Evolutionary conservation across 1,284 basidiomycete genomes (phyloP).

Genomic region (Pyrrhoderma noxium): DNA sequence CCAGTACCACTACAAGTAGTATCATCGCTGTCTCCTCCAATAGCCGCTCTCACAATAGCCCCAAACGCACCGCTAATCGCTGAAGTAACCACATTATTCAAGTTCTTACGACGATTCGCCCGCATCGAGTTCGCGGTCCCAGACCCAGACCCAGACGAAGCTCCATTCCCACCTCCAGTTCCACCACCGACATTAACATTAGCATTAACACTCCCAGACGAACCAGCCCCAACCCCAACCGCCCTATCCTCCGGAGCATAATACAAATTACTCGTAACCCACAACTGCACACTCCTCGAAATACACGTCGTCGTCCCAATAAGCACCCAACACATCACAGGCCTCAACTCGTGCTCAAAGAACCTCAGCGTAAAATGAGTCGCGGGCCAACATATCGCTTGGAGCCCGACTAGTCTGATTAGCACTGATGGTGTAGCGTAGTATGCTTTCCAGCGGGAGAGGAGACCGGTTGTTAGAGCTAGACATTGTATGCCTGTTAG

Average conservation of each 20-base stretch:
- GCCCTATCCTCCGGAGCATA: constrained; percentile 6
- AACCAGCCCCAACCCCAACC: neutral
- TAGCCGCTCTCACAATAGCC: too few relatives aligned
- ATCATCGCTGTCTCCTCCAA: too few relatives aligned
- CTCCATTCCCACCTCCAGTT: too few relatives aligned
- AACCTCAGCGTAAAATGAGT: constrained; percentile 70
- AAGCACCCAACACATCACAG: constrained; percentile 70
- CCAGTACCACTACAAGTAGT: too few relatives aligned
- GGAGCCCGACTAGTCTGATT: constrained; percentile 74
- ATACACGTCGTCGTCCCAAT: constrained; percentile 76
- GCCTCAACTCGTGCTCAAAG: constrained; percentile 54
- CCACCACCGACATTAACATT: too few relatives aligned
- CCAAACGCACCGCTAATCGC: too few relatives aligned
- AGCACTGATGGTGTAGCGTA: constrained; percentile 75
- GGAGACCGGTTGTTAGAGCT: constrained; percentile 68
- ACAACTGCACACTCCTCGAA: constrained; percentile 68
- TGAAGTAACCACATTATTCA: too few relatives aligned
- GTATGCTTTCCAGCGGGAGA: constrained; percentile 75
- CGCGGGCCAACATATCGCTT: constrained; percentile 85
- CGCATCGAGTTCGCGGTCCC: too few relatives aligned
- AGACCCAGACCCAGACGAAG: too few relatives aligned
- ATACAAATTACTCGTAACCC: constrained; percentile 75
- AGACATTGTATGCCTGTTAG: constrained; percentile 80
- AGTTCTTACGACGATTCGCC: too few relatives aligned
- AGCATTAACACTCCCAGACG: too few relatives aligned